These are phyloP conservation scores for Brassica incana DNA, from an alignment of 345 rosid species.

Conservation along the genomic window DNA sequence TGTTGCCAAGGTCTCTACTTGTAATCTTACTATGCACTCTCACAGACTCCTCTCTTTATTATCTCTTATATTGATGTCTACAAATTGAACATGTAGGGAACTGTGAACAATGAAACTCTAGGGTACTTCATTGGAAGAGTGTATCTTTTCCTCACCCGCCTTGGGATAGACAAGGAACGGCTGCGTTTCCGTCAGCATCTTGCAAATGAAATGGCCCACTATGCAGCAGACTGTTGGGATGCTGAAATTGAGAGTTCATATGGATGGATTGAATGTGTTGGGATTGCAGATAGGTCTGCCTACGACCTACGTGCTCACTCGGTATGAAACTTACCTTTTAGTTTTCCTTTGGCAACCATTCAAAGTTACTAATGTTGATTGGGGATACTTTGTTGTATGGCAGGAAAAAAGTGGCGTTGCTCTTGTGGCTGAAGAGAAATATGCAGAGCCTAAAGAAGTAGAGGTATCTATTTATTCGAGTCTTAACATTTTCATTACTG, in stretches of 20 bases:
- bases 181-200: conserved; percentile 92
- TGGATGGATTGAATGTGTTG: conserved; percentile 99
- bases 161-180: conserved; percentile 77
- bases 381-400: conserved; percentile 8
- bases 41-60: neutral
- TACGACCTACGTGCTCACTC: conserved; percentile 78
- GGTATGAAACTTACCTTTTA: conserved; percentile 43
- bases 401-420: conserved; percentile 87
- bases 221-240: conserved; percentile 99
- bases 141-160: conserved; percentile 71
- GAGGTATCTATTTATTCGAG: conserved; percentile 22
- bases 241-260: conserved; percentile 92
- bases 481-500: neutral
- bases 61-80: conserved; percentile 21
- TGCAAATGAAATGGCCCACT: conserved; percentile 97
- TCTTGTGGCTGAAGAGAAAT: conserved; percentile 85
- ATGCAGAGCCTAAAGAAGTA: conserved; percentile 68
- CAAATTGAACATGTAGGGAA: conserved; percentile 50
- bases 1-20: conserved; percentile 64
- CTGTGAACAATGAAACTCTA: conserved; percentile 87
- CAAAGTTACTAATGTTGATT: neutral
- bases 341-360: neutral
- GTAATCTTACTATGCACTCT: neutral
- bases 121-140: conserved; percentile 97
- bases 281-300: conserved; percentile 96